Percentiles rank a stretch among this genome's conserved stretches.
Conservation (phyloP, 805 yeast species). For the Candida golubevii region DNA sequence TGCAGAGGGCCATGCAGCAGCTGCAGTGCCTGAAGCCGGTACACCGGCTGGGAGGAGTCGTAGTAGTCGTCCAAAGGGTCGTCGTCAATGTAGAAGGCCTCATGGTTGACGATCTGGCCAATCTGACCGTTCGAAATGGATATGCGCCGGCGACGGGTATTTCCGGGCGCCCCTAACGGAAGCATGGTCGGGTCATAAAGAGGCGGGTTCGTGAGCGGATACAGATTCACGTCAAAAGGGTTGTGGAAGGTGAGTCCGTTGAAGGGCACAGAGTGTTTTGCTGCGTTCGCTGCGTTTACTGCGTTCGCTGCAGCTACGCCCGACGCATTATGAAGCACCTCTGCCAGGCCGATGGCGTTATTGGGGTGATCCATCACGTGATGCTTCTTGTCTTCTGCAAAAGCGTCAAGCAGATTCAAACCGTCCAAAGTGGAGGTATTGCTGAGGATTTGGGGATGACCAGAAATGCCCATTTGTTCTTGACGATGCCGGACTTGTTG, state of each 20-base stretch:
- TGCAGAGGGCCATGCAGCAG: neutral
- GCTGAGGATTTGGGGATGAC: too few species aligned
- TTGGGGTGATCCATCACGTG: too few species aligned
- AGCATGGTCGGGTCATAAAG: conserved; percentile 41
- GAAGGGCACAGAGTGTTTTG: conserved; percentile 9
- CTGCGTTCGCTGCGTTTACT: neutral
- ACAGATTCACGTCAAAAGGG: conserved; percentile 36
- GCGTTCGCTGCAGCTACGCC: too few species aligned
- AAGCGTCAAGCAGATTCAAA: too few species aligned
- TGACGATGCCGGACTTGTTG: too few species aligned
- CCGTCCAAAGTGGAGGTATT: too few species aligned
- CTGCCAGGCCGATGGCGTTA: too few species aligned
- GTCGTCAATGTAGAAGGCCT: conserved; percentile 32
- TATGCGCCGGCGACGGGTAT: conserved; percentile 54
- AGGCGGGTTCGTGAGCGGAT: conserved; percentile 46
- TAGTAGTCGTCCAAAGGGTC: conserved; percentile 20
- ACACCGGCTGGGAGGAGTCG: neutral
- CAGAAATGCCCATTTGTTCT: too few species aligned
- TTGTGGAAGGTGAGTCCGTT: conserved; percentile 24
- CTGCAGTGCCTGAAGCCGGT: neutral
- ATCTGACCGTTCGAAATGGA: conserved; percentile 85
- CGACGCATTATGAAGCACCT: too few species aligned
- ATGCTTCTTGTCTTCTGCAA: too few species aligned
- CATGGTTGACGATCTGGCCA: conserved; percentile 60
- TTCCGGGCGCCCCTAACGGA: conserved; percentile 32